A percentile compares a stretch with the other conserved stretches of the same genome.
Conservation (phyloP, 2,329 filamentous ascomycete species). For the Teratosphaeria nubilosa region DNA sequence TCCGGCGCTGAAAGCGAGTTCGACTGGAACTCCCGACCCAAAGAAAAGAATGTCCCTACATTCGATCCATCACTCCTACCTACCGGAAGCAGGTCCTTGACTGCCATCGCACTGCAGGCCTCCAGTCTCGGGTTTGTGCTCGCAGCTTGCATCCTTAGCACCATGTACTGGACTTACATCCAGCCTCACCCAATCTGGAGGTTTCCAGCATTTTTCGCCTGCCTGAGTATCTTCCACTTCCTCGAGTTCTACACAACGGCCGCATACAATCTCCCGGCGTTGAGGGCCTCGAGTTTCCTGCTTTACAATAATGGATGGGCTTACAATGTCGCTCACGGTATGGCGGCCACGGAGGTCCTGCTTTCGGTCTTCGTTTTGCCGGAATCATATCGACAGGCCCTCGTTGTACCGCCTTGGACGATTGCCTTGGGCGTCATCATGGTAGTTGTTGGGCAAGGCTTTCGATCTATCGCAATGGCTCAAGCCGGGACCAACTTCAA, state of each 20-base stretch:
- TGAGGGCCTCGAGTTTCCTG: constrained; percentile 67
- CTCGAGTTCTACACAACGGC: constrained; percentile 92
- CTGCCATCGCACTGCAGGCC: constrained; percentile 37
- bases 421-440: constrained; percentile 50
- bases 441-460: constrained; percentile 59
- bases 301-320: constrained; percentile 73
- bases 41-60: background rate
- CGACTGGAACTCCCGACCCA: constrained; percentile 5
- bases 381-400: constrained; percentile 11
- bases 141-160: constrained; percentile 23
- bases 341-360: constrained; percentile 64
- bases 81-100: constrained; percentile 34
- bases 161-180: constrained; percentile 12
- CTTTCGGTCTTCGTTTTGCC: constrained; percentile 34
- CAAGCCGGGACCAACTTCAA: constrained; percentile 89
- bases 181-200: constrained; percentile 38
- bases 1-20: constrained; percentile 1
- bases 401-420: constrained; percentile 44
- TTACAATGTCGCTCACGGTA: constrained; percentile 72
- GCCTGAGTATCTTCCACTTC: constrained; percentile 80
- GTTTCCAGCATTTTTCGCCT: constrained; percentile 51
- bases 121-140: constrained; percentile 34
- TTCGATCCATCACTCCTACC: constrained; percentile 29
- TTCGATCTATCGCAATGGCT: constrained; percentile 76
- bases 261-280: constrained; percentile 65